These are phyloP conservation scores for Mucor circinelloides DNA, from an alignment of 371 early-diverging fungal species.

Conservation along the genomic window DNA sequence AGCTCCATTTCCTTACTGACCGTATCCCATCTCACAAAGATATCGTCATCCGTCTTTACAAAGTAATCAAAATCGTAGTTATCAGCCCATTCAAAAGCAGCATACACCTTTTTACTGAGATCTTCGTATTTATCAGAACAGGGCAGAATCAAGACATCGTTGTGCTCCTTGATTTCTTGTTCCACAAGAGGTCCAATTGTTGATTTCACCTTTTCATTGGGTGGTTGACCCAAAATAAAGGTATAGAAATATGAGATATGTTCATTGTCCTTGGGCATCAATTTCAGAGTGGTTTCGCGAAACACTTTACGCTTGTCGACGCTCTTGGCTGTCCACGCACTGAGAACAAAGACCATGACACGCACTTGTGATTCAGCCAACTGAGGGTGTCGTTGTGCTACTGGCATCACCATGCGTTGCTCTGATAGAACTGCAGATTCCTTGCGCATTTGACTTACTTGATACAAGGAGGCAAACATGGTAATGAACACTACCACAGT, in stretches of 20 bases:
- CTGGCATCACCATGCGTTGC: slow-evolving; percentile 24
- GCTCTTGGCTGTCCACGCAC: slow-evolving; percentile 61
- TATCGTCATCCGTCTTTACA: slow-evolving; percentile 69
- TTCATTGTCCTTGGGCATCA: slow-evolving; percentile 51
- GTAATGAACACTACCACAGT: slow-evolving; percentile 48
- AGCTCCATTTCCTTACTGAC: slow-evolving; percentile 54
- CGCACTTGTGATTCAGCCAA: slow-evolving; percentile 35
- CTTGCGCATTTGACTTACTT: slow-evolving; percentile 37
- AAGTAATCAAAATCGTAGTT: slow-evolving; percentile 61
- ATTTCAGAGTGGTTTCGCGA: slow-evolving; percentile 57
- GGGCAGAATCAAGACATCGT: slow-evolving; percentile 51
- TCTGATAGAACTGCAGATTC: slow-evolving; percentile 21
- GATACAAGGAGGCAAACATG: slow-evolving; percentile 45
- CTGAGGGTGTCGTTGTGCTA: slow-evolving; percentile 24
- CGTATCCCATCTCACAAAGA: slow-evolving; percentile 68
- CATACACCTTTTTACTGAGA: slow-evolving; percentile 56
- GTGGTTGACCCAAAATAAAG: slow-evolving; percentile 59
- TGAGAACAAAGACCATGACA: slow-evolving; percentile 57
- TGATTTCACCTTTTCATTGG: slow-evolving; percentile 29
- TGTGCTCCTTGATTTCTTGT: slow-evolving; percentile 40
- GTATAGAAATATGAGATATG: slow-evolving; percentile 52
- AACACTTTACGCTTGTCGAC: slow-evolving; percentile 51
- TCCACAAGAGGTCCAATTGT: slow-evolving; percentile 41
- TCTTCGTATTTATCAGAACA: slow-evolving; percentile 55
- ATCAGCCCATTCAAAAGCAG: slow-evolving; percentile 58